Evolutionary conservation across 768 basidiomycete genomes (phyloP), one percentile per base, ranked within the genome.

Genomic region (Dendrothele bispora): DNA sequence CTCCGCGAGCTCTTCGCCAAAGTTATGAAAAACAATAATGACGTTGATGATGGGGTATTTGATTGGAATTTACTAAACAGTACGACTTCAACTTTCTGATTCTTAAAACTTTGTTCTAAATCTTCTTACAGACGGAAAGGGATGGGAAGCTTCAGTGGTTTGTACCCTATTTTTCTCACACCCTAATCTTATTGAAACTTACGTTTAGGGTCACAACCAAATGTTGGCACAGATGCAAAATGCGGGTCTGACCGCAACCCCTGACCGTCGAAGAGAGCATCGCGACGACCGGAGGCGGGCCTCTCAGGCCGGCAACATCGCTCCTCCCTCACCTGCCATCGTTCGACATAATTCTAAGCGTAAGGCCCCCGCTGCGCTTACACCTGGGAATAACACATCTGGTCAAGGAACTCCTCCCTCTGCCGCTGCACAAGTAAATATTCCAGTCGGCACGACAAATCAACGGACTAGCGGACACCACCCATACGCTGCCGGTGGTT

Each of bases 1-100:
- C 68, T 99, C 60, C 81, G 95, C 51, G 97, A 98, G 58, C 74
- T 99, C 45, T 98, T 98, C 65, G 78, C 86, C 47, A 98, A 98
- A 65, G 86, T 97, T 40, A 75, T 98, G 70, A 94, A 94, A 75
- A 91, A 83, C 63, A 88, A 84, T 55, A 86, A 84, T 49, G 97
- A 98, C 57, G 65, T 84, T 21, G 97, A 99, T 54, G 97, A 98
- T 69, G 88, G 88, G 17, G 77, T 93, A 26, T 98, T 90, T 67
- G 97, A 99, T 66, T 99, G 97, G 97, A 97, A 95, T 72, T 55
- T 86, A 50, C 69, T 98, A 43, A 94, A 98, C 60, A 84, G 88
- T 88, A 54, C 48, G 74, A 27, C 22, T 36, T 37, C 28, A 5
- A 6, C 12, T 20, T 28, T 46, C 29, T 52, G 38, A 27, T 39